A percentile compares a stretch with the other conserved stretches of the same genome.
phyloP scores from a whole-genome alignment of 2,329 filamentous ascomycete species.

The Fusarium metavorans region DNA sequence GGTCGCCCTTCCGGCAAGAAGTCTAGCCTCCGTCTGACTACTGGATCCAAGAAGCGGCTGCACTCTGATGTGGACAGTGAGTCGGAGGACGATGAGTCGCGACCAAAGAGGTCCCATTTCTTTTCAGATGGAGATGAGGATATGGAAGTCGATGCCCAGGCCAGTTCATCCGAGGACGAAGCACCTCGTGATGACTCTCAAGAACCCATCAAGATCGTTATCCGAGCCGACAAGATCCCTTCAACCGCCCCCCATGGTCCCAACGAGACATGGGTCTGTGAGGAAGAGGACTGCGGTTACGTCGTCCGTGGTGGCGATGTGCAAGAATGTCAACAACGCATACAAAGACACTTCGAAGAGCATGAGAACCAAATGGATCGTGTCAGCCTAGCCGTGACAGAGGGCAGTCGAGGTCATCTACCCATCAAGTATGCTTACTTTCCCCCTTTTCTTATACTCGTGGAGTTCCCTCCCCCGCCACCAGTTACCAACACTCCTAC shows the following conservation, averaged over 20 bases:
- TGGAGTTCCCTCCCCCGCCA: conserved; percentile 39
- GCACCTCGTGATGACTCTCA: conserved; percentile 20
- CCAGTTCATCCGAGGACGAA: conserved; percentile 38
- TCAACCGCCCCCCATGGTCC: conserved; percentile 64
- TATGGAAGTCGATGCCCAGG: conserved; percentile 47
- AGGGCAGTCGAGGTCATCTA: conserved; percentile 65
- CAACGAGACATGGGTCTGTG: conserved; percentile 75
- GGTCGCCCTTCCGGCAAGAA: conserved; percentile 58
- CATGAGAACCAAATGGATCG: conserved; percentile 69
- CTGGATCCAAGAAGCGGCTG: conserved; percentile 59
- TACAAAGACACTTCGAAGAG: conserved; percentile 69
- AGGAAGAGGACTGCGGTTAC: conserved; percentile 72
- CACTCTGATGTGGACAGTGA: conserved; percentile 54
- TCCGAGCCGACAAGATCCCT: conserved; percentile 63
- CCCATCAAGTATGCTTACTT: conserved; percentile 67
- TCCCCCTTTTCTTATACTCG: conserved; percentile 50
- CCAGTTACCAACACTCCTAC: not conserved
- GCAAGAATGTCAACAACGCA: conserved; percentile 65
- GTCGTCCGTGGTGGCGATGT: conserved; percentile 73
- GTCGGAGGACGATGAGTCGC: conserved; percentile 51
- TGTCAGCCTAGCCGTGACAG: conserved; percentile 65
- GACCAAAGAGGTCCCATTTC: conserved; percentile 51
- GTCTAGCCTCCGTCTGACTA: conserved; percentile 57
- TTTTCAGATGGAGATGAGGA: conserved; percentile 48
- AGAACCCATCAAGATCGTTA: conserved; percentile 56